Evolutionary conservation across 495 filamentous ascomycete genomes (phyloP), one percentile per base, ranked within the genome.

Genomic region (Chaetomium fimeti): DNA sequence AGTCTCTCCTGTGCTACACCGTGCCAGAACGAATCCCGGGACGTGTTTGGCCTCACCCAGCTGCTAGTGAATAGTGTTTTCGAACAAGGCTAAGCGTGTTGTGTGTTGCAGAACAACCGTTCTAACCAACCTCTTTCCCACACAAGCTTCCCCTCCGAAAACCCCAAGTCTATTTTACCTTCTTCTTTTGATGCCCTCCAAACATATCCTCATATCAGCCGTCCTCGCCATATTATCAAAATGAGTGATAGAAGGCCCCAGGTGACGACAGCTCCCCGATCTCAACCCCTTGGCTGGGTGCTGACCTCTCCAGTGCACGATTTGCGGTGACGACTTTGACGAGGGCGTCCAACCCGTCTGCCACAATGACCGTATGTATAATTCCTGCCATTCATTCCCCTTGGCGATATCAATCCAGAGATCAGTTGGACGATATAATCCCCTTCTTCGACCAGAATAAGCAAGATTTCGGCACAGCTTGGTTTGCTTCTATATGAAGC

Each of bases 281-380:
- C 12, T 27, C 16, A 27, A 52, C 25, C 8, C 5, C 4, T 13
- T 25, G 7, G 15, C 22, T 16, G 9, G 16, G 11, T 2, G 29
- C 27, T 29, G 20, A 29, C 15, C 6, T 16, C 9, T 18, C 13
- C 27, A 61, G 45, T 61, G 58, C 47, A 15, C 20, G 11, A n/a
- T 52, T 20, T 61, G 58, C 58, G 40, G 52, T 0, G 58, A 51
- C 3, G 13, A 25, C n/a, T 51, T 61, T 47, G 20, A 20, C 16
- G 20, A 24, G 3, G 57, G 45, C 58, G 29, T 24, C 18, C 18
- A 9, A 2, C 2, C n/a, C 22, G 20, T 49, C 29, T 61, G 45
- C 29, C 47, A 25, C 58, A 61, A 61, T 32, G 2, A 22, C 18
- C 58, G 40, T 43, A 43, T 3, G 40, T 43, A 1, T 16, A 43